Evolutionary conservation across 805 yeast genomes (phyloP).

Genomic region (Metschnikowia baotianmanensis): DNA sequence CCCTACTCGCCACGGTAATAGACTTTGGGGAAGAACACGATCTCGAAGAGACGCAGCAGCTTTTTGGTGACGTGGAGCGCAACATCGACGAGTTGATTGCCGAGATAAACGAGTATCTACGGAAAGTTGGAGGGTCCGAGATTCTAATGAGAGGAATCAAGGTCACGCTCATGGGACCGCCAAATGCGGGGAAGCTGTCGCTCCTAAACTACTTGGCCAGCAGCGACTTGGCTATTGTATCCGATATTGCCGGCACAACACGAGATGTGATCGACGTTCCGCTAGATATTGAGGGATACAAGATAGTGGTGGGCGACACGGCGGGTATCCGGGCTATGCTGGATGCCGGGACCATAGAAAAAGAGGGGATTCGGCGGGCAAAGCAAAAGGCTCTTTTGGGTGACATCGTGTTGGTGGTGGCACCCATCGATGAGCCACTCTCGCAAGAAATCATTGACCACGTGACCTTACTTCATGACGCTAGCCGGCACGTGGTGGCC

Average conservation of each 20-base stretch:
- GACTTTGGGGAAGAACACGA: slow-evolving; percentile 96
- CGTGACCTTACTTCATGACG: slow-evolving; percentile 28
- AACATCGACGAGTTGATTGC: slow-evolving; percentile 41
- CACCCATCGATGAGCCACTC: slow-evolving; percentile 40
- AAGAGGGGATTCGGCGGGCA: slow-evolving; percentile 81
- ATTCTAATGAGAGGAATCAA: slow-evolving; percentile 71
- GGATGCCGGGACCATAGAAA: slow-evolving; percentile 58
- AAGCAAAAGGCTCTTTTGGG: slow-evolving; percentile 54
- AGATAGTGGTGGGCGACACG: slow-evolving; percentile 83
- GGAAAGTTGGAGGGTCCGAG: slow-evolving; percentile 54
- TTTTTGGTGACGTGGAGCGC: slow-evolving; percentile 49
- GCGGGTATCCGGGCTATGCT: slow-evolving; percentile 73
- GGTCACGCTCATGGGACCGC: slow-evolving; percentile 79
- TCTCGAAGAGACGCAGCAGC: slow-evolving; percentile 56
- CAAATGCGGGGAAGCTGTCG: slow-evolving; percentile 96
- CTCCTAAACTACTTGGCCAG: slow-evolving; percentile 72
- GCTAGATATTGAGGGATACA: slow-evolving; percentile 78
- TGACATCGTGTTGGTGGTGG: slow-evolving; percentile 66
- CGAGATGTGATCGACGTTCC: slow-evolving; percentile 84
- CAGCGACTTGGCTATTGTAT: slow-evolving; percentile 86
- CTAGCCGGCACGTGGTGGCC: slow-evolving; percentile 36
- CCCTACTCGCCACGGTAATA: slow-evolving; percentile 79
- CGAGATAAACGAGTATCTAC: slow-evolving; percentile 46
- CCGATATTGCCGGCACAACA: slow-evolving; percentile 91
- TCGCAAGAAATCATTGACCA: slow-evolving; percentile 40